Conservation (phyloP, 352 stramenopile species). For the Phytophthora nicotianae region DNA sequence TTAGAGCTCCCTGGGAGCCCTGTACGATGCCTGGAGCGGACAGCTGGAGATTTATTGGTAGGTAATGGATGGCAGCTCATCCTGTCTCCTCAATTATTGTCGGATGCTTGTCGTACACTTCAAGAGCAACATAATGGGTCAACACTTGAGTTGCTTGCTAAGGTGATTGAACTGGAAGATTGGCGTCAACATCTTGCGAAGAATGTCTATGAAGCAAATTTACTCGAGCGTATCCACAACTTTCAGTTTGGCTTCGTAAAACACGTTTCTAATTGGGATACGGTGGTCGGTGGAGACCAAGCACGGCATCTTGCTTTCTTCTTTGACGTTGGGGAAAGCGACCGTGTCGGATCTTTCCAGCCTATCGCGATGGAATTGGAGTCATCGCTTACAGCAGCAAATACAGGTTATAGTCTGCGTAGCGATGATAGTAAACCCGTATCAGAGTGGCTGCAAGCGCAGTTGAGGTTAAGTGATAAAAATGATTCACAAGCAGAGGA, state of each 20-base stretch:
- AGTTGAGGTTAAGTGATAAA: conserved; percentile 15
- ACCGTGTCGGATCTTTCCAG: conserved; percentile 8
- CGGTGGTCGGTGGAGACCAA: conserved; percentile 26
- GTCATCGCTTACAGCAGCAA: background rate
- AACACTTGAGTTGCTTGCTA: conserved; percentile 24
- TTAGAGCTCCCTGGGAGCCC: conserved; percentile 37
- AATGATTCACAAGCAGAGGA: conserved; percentile 5
- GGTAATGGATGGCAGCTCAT: conserved; percentile 46
- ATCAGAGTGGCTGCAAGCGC: conserved; percentile 39
- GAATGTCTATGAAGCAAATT: conserved; percentile 45
- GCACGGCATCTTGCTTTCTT: conserved; percentile 38
- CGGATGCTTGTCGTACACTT: conserved; percentile 31
- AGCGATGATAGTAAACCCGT: conserved; percentile 34
- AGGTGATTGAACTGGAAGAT: conserved; percentile 34
- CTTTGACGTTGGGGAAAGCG: conserved; percentile 23
- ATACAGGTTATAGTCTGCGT: background rate
- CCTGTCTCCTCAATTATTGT: conserved; percentile 31
- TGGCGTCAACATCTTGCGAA: conserved; percentile 45
- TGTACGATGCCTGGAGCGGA: conserved; percentile 39
- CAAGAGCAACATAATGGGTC: conserved; percentile 8
- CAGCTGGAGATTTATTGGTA: conserved; percentile 27
- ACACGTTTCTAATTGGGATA: conserved; percentile 19
- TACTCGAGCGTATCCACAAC: conserved; percentile 47
- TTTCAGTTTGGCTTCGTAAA: conserved; percentile 55
- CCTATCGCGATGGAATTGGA: conserved; percentile 32